phyloP scores from a whole-genome alignment of 2,329 filamentous ascomycete species.

The Exophiala sp. region DNA sequence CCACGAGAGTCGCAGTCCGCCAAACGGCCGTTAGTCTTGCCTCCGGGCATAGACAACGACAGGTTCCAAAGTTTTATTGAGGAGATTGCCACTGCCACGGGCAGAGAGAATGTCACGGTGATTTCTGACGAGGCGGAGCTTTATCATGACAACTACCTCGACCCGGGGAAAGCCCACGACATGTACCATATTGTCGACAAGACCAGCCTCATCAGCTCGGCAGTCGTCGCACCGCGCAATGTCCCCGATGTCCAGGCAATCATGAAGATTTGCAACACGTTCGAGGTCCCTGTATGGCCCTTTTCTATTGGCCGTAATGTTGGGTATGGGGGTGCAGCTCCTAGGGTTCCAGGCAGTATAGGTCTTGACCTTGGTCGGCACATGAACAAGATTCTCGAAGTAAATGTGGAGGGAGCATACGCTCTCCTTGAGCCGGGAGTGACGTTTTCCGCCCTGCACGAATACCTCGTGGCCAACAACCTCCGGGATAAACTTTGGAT shows the following conservation, averaged over 20 bases:
- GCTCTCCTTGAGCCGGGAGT: conserved; percentile 41
- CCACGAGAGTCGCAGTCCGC: no score
- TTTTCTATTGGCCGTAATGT: conserved; percentile 41
- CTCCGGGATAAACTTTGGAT: conserved; percentile 42
- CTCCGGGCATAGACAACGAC: conserved; percentile 21
- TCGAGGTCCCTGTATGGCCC: conserved; percentile 34
- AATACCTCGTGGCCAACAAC: conserved; percentile 40
- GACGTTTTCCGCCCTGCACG: conserved; percentile 42
- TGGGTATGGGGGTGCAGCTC: conserved; percentile 48
- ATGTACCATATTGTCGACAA: conserved; percentile 39
- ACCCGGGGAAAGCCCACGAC: conserved; percentile 38
- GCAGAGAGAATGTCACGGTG: conserved; percentile 30
- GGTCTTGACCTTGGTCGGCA: conserved; percentile 41
- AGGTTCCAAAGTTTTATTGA: conserved; percentile 28
- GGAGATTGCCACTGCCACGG: conserved; percentile 25
- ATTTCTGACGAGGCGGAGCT: conserved; percentile 24
- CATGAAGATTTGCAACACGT: conserved; percentile 32
- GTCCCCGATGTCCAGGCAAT: conserved; percentile 33
- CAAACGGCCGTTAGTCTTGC: no score
- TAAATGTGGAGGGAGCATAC: conserved; percentile 33
- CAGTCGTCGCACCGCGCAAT: conserved; percentile 33
- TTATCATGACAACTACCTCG: conserved; percentile 29
- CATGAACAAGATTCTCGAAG: conserved; percentile 34
- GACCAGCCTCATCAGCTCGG: conserved; percentile 43
- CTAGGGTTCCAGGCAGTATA: conserved; percentile 41